Base-by-base conservation (phyloP, 1,284 basidiomycete species). In the Boletus smithii region DNA sequence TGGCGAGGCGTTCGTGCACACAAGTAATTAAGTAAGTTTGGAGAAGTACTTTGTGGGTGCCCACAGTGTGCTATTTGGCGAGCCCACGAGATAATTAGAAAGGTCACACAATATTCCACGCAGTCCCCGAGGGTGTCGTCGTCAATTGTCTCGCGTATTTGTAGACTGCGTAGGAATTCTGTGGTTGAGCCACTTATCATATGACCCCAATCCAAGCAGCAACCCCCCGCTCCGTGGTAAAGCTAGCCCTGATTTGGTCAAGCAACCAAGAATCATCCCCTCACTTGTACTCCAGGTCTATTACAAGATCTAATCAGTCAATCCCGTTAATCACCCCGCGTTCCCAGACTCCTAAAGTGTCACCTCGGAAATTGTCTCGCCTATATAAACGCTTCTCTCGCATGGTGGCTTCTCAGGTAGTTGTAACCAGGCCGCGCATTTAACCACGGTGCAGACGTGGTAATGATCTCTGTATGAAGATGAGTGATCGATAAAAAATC, bases 401-500 rank as follows among this genome's bases (percentile, higher is more conserved):
- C 26, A 39, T 23, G 35, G 17, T 10, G 18, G 5, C 16, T 31
- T 37, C 38, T 49, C 39, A 27, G 27, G 42, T 48, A 43, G 31
- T 32, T 20, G 29, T n/a, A 36, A 42, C 31, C 30, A 43, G 30
- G 30, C 26, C 24, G 18, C 23, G 14, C 13, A 37, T 24, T 27
- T 30, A 9, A 31, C 22, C 31, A 45, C 29, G 40, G 26, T 18
- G 31, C 36, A 27, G 37, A 42, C 33, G 17, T 5, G 39, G 33
- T 23, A 41, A 44, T 46, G 36, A 43, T 36, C 46, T 43, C 33
- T 13, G 29, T 26, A 2, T 22, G 24, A 33, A n/a, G n/a, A n/a
- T n/a, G n/a, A n/a, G n/a, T n/a, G n/a, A 50, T 42, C 22, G 26
- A 47, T 52, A 33, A 42, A 59, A 42, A 29, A 20, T 6, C 23